Percentiles rank a stretch among this genome's conserved stretches.
phyloP scores from a whole-genome alignment of 257 asterid genomes.

The Prunella vulgaris region DNA sequence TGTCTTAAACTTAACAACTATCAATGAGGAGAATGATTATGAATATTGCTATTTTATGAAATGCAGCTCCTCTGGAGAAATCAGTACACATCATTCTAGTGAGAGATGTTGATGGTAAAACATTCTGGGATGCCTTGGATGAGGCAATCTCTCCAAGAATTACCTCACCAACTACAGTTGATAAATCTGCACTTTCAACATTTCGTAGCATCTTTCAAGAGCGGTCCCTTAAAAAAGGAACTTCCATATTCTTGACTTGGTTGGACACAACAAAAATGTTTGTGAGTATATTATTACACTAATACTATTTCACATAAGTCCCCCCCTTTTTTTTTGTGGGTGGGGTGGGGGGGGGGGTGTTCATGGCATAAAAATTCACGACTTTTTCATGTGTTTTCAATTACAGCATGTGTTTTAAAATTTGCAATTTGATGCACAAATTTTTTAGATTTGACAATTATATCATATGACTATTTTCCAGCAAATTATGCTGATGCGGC shows the following conservation, averaged over 20 bases:
- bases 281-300: slow-evolving; percentile 40
- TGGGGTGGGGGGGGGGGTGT: not conserved
- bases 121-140: slow-evolving; percentile 90
- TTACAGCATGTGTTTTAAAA: not conserved
- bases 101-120: slow-evolving; percentile 88
- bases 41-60: slow-evolving; percentile 19
- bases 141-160: slow-evolving; percentile 86
- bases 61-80: slow-evolving; percentile 79
- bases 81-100: slow-evolving; percentile 73
- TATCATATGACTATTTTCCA: not conserved
- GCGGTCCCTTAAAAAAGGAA: slow-evolving; percentile 69
- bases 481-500: not conserved
- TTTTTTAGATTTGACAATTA: not conserved
- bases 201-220: slow-evolving; percentile 65
- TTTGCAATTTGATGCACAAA: not conserved
- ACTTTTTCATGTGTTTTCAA: not conserved
- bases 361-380: not conserved
- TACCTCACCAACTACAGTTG: slow-evolving; percentile 48
- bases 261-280: slow-evolving; percentile 69
- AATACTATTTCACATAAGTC: not conserved
- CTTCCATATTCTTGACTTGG: slow-evolving; percentile 86
- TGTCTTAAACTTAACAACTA: not conserved
- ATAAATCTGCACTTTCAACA: slow-evolving; percentile 61
- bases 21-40: not conserved
- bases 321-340: not conserved